Evolutionary conservation across 768 basidiomycete genomes (phyloP), one percentile per base, ranked within the genome.

Genomic region (Lanmaoa pseudosensibilis): DNA sequence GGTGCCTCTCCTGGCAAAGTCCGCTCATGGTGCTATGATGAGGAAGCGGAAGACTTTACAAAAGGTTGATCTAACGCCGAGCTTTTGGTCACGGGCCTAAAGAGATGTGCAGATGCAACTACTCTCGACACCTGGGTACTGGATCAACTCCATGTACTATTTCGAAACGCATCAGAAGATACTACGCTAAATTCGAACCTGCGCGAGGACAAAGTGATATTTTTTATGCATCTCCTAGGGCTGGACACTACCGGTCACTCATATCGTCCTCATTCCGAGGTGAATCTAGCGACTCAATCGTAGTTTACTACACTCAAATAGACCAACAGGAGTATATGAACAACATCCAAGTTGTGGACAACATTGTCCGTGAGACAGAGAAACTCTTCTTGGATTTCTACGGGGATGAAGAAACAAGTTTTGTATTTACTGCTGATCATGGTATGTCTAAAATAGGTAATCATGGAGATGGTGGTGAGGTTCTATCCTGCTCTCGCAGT

Each of bases 361-460:
- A 72, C 48, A 86, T 94, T 58, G 89, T 92, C 27, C 76, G 76
- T 34, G 77, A 83, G 52, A 83, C 87, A 1, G 88, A 91, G 59
- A 62, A 72, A 37, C 75, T 92, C 3, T 67, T 94, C 21, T 67
- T 71, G 1, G 75, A 82, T 5, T 93, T 88, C 67, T 94, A 85
- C 63, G 63, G 74, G 33, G 87, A 90, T 55, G 74, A 83, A 21
- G 82, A 87, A 53, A 92, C 90, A 0, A 82, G 81, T 56, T 93
- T 80, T 65, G 72, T 94, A 33, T 94, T 92, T 68, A 94, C 89
- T 3, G 90, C 92, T 0, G 92, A 94, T 69, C 92, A 94, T 66
- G 92, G 92, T 10, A 94, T 94, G 92, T 90, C 88, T 5, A 81
- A 78, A 33, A 87, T 92, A 52, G 92, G 92, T 13, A 94, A 93